Evolutionary conservation across 345 rosid genomes (phyloP).

Genomic region (Syzygium grande): DNA sequence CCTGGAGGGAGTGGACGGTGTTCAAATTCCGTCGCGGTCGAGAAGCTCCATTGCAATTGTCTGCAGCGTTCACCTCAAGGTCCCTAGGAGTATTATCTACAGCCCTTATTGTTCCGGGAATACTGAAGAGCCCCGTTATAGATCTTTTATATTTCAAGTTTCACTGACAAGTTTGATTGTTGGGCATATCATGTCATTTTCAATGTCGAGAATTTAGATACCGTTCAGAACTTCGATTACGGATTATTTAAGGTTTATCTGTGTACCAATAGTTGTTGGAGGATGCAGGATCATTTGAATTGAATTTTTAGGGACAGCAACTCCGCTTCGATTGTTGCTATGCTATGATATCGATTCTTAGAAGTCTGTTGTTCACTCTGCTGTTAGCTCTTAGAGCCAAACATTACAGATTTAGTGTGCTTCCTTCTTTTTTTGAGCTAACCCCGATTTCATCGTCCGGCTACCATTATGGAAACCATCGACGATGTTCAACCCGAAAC

Average conservation of each 20-base stretch:
- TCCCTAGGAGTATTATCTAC: not conserved
- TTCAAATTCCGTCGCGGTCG: not conserved
- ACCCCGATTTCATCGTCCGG: not conserved
- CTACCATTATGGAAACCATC: not conserved
- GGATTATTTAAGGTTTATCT: not conserved
- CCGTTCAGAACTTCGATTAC: not conserved
- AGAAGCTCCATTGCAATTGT: not conserved
- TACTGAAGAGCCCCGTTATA: not conserved
- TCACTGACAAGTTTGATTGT: not conserved
- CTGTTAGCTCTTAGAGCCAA: not conserved
- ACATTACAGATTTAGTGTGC: not conserved
- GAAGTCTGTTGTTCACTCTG: not conserved
- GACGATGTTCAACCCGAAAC: not conserved
- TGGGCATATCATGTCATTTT: not conserved
- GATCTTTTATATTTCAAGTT: not conserved
- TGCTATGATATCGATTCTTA: not conserved
- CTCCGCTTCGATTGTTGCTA: not conserved
- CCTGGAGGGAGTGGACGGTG: not conserved
- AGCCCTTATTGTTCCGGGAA: not conserved
- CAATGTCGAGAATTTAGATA: not conserved
- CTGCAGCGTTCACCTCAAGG: not conserved
- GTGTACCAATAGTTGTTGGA: slow-evolving; percentile 75
- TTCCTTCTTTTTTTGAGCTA: not conserved
- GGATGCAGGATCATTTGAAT: slow-evolving; percentile 22
- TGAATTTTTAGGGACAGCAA: slow-evolving; percentile 37